Evolutionary conservation across 1,284 basidiomycete genomes (phyloP).

Genomic region (Ceratobasidium sp.): DNA sequence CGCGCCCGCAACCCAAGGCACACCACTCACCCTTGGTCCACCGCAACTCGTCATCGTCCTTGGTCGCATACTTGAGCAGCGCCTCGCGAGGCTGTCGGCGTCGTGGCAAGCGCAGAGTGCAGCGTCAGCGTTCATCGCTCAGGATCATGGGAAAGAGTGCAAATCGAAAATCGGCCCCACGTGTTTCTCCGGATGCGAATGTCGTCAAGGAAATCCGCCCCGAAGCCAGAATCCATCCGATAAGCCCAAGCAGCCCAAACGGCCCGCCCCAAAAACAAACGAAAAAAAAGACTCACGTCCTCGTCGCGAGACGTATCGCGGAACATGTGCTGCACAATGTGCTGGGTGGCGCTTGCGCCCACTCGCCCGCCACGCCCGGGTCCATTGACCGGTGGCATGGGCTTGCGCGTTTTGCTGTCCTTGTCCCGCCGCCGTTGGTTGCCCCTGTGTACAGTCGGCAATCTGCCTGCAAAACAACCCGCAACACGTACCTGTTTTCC

Average conservation of each 20-base stretch:
- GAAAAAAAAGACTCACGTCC: slow-evolving; percentile 77
- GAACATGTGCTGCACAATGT: slow-evolving; percentile 93
- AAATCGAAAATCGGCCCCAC: slow-evolving; percentile 18
- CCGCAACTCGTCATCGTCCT: slow-evolving; percentile 78
- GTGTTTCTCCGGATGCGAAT: slow-evolving; percentile 36
- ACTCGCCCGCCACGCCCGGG: slow-evolving; percentile 94
- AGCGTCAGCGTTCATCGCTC: slow-evolving; percentile 51
- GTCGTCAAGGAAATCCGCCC: slow-evolving; percentile 28
- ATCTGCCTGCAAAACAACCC: slow-evolving; percentile 54
- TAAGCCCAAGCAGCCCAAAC: slow-evolving; percentile 23
- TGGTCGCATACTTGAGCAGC: slow-evolving; percentile 89
- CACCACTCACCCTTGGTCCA: slow-evolving; percentile 82
- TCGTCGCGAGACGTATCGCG: slow-evolving; percentile 89
- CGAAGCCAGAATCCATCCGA: slow-evolving; percentile 31
- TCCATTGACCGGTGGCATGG: slow-evolving; percentile 91
- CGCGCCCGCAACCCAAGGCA: not conserved
- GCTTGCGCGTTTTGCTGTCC: slow-evolving; percentile 90
- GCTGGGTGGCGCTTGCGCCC: slow-evolving; percentile 94
- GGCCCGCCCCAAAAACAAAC: slow-evolving; percentile 36
- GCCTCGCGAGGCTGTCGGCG: slow-evolving; percentile 88
- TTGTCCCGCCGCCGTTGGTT: slow-evolving; percentile 89
- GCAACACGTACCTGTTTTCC: slow-evolving; percentile 62
- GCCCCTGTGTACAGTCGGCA: slow-evolving; percentile 59
- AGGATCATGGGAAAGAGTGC: slow-evolving; percentile 47
- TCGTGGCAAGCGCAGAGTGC: slow-evolving; percentile 46